These are phyloP conservation scores for Blastobotrys mokoenaii DNA, from an alignment of 805 yeast species.

Conservation along the genomic window DNA sequence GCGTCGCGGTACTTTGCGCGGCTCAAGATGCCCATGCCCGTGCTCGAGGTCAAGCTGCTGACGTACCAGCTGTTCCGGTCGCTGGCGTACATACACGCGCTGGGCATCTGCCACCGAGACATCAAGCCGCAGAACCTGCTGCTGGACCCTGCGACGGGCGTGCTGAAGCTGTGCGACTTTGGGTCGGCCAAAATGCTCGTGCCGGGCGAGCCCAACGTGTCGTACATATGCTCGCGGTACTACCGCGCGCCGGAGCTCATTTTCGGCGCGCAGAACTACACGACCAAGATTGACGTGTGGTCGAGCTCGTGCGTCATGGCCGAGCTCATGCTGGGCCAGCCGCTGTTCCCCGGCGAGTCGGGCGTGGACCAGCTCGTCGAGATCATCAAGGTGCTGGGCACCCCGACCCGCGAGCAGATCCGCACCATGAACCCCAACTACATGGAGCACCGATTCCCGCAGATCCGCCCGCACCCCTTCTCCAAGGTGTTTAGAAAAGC, in stretches of 20 bases:
- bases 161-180: slow-evolving; percentile 89
- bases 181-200: slow-evolving; percentile 90
- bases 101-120: slow-evolving; percentile 79
- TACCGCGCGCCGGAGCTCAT: slow-evolving; percentile 97
- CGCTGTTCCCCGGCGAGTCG: slow-evolving; percentile 94
- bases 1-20: slow-evolving; percentile 66
- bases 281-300: slow-evolving; percentile 96
- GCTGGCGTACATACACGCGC: slow-evolving; percentile 64
- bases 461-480: slow-evolving; percentile 41
- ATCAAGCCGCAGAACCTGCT: slow-evolving; percentile 85
- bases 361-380: slow-evolving; percentile 97
- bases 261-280: slow-evolving; percentile 93
- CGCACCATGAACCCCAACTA: slow-evolving; percentile 93
- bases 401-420: slow-evolving; percentile 89
- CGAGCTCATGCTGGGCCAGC: slow-evolving; percentile 89
- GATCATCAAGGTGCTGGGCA: slow-evolving; percentile 90
- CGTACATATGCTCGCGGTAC: slow-evolving; percentile 93
- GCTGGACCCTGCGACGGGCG: slow-evolving; percentile 77
- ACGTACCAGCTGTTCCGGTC: slow-evolving; percentile 75
- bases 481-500: slow-evolving; percentile 66
- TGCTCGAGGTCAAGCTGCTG: slow-evolving; percentile 81
- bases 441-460: slow-evolving; percentile 94
- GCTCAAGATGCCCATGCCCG: slow-evolving; percentile 68
- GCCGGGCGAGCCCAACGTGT: slow-evolving; percentile 88
- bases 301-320: slow-evolving; percentile 93